A percentile compares a stretch with the other conserved stretches of the same genome.
Conservation (phyloP, 2,329 filamentous ascomycete species). For the Xylaria sp. region DNA sequence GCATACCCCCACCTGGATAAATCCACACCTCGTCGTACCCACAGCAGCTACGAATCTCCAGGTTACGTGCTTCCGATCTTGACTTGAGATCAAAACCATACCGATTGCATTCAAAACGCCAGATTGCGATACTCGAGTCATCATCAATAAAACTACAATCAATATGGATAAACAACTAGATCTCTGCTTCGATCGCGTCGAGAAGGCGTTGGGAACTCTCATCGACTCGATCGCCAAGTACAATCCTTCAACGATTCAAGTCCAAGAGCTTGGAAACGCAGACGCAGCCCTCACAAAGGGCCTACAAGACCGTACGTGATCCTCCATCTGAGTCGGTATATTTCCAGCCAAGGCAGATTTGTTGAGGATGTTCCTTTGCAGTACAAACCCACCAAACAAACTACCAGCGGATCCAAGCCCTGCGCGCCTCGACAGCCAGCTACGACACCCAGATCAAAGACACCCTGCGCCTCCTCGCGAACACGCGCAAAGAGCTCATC, state of each 20-base stretch:
- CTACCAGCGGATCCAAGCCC: conserved; percentile 58
- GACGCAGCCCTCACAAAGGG: conserved; percentile 63
- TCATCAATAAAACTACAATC: background rate
- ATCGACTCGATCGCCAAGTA: conserved; percentile 79
- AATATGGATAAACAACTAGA: conserved; percentile 60
- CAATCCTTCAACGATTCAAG: conserved; percentile 64
- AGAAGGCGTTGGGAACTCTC: conserved; percentile 60
- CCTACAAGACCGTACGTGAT: conserved; percentile 54
- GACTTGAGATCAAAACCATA: background rate
- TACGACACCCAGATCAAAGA: conserved; percentile 70
- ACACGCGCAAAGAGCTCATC: conserved; percentile 67
- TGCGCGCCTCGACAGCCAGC: conserved; percentile 59
- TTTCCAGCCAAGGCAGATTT: background rate
- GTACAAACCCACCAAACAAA: conserved; percentile 73
- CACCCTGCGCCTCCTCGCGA: conserved; percentile 63
- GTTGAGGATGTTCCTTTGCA: conserved; percentile 28
- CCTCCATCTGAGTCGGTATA: background rate
- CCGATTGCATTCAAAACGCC: background rate
- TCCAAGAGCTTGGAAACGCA: conserved; percentile 63
- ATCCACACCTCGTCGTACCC: no score
- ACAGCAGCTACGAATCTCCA: no score
- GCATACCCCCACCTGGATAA: background rate
- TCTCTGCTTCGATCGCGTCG: conserved; percentile 58
- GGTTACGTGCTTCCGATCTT: no score
- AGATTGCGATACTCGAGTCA: background rate